Evolutionary conservation across 139 green algal species (phyloP), one percentile per base, ranked within the genome.

Genomic region (Chlorella sp.): DNA sequence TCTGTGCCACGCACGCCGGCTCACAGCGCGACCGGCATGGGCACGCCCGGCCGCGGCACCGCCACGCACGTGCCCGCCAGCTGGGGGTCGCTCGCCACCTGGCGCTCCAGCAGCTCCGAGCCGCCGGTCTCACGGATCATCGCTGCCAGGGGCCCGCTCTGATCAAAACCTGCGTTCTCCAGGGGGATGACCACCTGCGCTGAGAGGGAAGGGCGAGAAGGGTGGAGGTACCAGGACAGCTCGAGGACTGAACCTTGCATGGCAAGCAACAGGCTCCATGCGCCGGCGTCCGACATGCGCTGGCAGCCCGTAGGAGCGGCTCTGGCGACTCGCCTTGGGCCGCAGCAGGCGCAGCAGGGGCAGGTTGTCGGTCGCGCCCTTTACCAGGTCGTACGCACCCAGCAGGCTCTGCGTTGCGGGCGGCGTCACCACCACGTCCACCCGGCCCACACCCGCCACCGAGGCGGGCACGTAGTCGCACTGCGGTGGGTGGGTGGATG

Each of bases 401-500:
- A 82, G 29, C 33, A 87, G 56, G 25, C 81, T 36, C 50, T 90
- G 83, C 31, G 76, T 81, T 61, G 76, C 68, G 40, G 88, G 79
- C 3, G 90, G 90, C 36, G 71, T 85, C 38, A 94, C 79, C n/a
- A 91, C 84, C 43, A 88, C 78, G 50, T 94, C 90, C 29, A 91
- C 88, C 19, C 35, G 58, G 25, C 74, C 84, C 25, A 81, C 35
- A 3, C 25, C 53, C 0, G 29, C 36, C 60, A 93, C 67, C 8
- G 69, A 80, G 2, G 21, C 35, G 11, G 74, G 56, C 15, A 79
- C 70, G 59, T 86, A 91, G 80, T 95, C 90, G 63, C 82, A 89
- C n/a, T 72, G 65, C 2, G 87, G 83, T 79, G 19, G 33, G 53
- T 27, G 11, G 25, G 53, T 3, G 53, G 19, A 4, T 4, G 53